Percentiles rank a stretch among this genome's conserved stretches.
Conservation (phyloP, 768 basidiomycete genomes). For the Punctularia strigosozonata region DNA sequence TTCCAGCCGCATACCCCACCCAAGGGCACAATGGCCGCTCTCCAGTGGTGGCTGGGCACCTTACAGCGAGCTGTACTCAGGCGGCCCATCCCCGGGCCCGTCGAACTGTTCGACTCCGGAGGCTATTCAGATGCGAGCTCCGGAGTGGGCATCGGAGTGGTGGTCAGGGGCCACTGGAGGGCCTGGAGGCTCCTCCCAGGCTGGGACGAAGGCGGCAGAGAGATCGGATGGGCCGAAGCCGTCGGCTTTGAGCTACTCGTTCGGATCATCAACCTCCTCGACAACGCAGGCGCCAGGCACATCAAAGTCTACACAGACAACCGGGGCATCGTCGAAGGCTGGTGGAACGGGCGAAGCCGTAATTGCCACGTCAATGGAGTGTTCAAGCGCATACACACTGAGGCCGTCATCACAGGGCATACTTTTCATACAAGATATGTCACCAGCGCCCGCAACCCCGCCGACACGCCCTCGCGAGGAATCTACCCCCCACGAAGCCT, state of each 20-base stretch:
- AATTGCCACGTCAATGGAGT: conserved; percentile 1
- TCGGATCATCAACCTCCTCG: neutral
- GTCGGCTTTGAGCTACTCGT: conserved; percentile 5
- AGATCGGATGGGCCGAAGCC: conserved; percentile 15
- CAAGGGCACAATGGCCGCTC: too few relatives aligned
- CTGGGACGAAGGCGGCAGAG: conserved; percentile 7
- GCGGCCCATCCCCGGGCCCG: too few relatives aligned
- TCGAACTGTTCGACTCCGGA: too few relatives aligned
- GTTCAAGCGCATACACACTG: conserved; percentile 1
- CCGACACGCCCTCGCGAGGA: conserved; percentile 26
- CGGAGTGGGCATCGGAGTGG: conserved; percentile 9
- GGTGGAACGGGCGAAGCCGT: conserved; percentile 19
- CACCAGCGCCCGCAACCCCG: conserved; percentile 23
- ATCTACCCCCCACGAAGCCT: conserved; percentile 9
- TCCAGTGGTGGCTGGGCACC: too few relatives aligned
- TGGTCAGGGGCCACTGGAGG: conserved; percentile 11
- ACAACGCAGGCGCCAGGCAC: neutral
- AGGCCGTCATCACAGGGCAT: too few relatives aligned
- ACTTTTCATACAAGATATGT: conserved; percentile 24
- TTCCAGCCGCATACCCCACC: too few relatives aligned
- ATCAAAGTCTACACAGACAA: conserved; percentile 11
- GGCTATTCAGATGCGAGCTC: conserved; percentile 12
- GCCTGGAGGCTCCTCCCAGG: conserved; percentile 11
- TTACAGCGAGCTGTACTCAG: too few relatives aligned
- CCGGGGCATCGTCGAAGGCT: conserved; percentile 24